Evolutionary conservation across 2,329 filamentous ascomycete species (phyloP).

Genomic region (Dryadomyces quercivorus): DNA sequence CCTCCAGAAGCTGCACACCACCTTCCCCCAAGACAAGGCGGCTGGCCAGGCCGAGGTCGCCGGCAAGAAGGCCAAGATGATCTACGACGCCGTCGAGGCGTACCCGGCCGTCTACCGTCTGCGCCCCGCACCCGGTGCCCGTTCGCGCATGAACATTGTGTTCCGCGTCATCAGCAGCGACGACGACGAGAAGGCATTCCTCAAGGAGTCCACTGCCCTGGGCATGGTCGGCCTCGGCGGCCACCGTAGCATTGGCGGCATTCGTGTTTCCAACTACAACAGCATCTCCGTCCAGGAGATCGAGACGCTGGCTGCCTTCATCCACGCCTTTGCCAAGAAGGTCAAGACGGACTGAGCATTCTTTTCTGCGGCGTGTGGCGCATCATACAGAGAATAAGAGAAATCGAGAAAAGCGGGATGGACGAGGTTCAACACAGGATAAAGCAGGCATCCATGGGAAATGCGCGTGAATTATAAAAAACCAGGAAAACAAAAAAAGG

Average conservation of each 20-base stretch:
- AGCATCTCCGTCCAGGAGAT: conserved; percentile 58
- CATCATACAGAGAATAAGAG: too few species aligned
- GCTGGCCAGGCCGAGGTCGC: conserved; percentile 64
- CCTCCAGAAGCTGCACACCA: conserved; percentile 58
- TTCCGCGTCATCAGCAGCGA: conserved; percentile 62
- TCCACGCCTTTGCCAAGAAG: conserved; percentile 36
- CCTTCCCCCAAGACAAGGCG: conserved; percentile 52
- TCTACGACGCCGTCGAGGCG: conserved; percentile 69
- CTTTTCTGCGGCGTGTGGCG: too few species aligned
- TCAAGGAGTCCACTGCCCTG: conserved; percentile 55
- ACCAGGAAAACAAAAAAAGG: too few species aligned
- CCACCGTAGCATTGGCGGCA: conserved; percentile 70
- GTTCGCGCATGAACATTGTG: conserved; percentile 92
- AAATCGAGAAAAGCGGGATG: too few species aligned
- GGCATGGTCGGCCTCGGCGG: conserved; percentile 76
- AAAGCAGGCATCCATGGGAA: too few species aligned
- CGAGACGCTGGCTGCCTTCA: conserved; percentile 54
- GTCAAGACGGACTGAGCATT: not conserved
- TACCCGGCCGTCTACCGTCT: conserved; percentile 62
- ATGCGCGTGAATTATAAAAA: too few species aligned
- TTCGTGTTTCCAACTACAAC: conserved; percentile 84
- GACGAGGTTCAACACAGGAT: too few species aligned
- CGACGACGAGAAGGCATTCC: conserved; percentile 62
- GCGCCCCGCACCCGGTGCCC: conserved; percentile 60
- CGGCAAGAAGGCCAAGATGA: conserved; percentile 58